A percentile compares a stretch with the other conserved stretches of the same genome.
These are phyloP conservation scores for Crithidia brevicula DNA, from an alignment of 208 protist species.

Conservation along the genomic window DNA sequence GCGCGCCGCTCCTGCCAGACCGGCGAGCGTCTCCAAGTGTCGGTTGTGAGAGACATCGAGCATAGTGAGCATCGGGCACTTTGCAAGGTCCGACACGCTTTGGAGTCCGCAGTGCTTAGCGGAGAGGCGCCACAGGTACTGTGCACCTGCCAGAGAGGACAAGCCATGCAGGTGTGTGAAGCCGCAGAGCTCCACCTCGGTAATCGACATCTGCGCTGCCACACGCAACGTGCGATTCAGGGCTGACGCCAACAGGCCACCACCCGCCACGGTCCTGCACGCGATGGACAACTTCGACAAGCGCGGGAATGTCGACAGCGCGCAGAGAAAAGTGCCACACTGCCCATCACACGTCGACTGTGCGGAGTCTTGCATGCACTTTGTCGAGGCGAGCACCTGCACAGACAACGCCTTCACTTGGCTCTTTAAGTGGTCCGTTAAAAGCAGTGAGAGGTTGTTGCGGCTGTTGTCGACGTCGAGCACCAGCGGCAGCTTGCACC, in stretches of 20 bases:
- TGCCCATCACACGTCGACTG: too few relatives aligned
- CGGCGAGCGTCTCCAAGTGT: background rate
- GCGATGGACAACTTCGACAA: background rate
- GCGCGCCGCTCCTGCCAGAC: background rate
- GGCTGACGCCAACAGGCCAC: background rate
- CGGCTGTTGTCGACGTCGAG: background rate
- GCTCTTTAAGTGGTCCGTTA: background rate
- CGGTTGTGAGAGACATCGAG: background rate
- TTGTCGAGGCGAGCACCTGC: background rate
- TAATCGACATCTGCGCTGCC: background rate
- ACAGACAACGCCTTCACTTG: background rate
- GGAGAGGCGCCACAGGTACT: background rate
- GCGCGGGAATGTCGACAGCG: too few relatives aligned
- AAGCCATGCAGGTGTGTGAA: constrained; percentile 1
- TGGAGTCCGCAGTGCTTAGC: constrained; percentile 2
- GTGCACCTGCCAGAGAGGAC: background rate
- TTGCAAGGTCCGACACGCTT: background rate
- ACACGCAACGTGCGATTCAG: background rate
- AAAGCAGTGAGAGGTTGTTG: background rate
- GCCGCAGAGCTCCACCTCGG: constrained; percentile 2
- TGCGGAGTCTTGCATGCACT: background rate
- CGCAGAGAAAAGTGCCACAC: too few relatives aligned
- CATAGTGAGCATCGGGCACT: background rate
- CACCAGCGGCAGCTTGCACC: background rate
- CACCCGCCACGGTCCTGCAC: too few relatives aligned